Evolutionary conservation across 2,329 filamentous ascomycete genomes (phyloP).

Genomic region (Aspergillus hiratsukae): DNA sequence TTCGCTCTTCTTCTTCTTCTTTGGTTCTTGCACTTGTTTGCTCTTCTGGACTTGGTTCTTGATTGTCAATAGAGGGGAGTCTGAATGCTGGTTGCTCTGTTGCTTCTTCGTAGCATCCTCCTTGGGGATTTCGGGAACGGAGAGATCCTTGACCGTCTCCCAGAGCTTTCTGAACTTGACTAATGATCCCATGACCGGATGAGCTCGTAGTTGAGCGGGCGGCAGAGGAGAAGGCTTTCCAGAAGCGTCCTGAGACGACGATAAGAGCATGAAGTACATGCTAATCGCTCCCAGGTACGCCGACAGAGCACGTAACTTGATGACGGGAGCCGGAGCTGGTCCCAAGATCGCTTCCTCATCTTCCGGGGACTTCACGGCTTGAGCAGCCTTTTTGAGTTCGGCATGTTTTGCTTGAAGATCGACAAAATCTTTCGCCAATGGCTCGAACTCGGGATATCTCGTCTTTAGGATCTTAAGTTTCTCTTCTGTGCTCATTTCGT

Average conservation of each 20-base stretch:
- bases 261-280: constrained; percentile 93
- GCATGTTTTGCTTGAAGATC: constrained; percentile 61
- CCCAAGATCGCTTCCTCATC: constrained; percentile 36
- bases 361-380: constrained; percentile 48
- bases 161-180: constrained; percentile 77
- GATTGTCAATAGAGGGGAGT: constrained; percentile 15
- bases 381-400: constrained; percentile 55
- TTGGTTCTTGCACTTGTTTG: constrained; percentile 35
- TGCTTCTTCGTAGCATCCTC: constrained; percentile 12
- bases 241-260: constrained; percentile 63
- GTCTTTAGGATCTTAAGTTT: constrained; percentile 68
- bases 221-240: constrained; percentile 58
- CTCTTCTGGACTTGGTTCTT: constrained; percentile 30
- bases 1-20: constrained; percentile 34
- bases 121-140: constrained; percentile 43
- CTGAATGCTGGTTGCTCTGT: constrained; percentile 22
- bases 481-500: constrained; percentile 72
- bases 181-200: constrained; percentile 83
- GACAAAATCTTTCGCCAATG: constrained; percentile 73
- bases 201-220: constrained; percentile 77
- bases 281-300: constrained; percentile 82
- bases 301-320: constrained; percentile 75
- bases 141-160: constrained; percentile 67
- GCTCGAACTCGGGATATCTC: constrained; percentile 89
- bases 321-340: constrained; percentile 51